Conservation (phyloP, 192 early-diverging fungal genomes). For the Geranomyces michiganensis region DNA sequence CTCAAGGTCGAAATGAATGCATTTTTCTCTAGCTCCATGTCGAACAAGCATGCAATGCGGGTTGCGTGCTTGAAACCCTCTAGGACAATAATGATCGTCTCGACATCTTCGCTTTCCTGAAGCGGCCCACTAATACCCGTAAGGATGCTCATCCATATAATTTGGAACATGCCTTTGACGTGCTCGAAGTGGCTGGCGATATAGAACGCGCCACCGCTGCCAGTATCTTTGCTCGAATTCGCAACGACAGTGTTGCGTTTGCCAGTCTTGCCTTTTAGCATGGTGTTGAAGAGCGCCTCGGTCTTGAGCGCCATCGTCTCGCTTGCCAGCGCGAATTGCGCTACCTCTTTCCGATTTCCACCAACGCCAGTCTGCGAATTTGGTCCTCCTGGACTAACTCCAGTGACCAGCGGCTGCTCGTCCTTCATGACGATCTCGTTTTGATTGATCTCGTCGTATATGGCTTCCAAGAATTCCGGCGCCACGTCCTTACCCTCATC, state of each 20-base stretch:
- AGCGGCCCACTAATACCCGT: slow-evolving; percentile 80
- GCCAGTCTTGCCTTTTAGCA: slow-evolving; percentile 42
- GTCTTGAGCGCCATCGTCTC: slow-evolving; percentile 56
- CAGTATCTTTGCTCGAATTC: slow-evolving; percentile 5
- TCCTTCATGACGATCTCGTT: slow-evolving; percentile 96
- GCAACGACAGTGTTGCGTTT: not conserved
- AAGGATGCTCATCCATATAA: slow-evolving; percentile 85
- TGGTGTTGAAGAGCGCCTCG: slow-evolving; percentile 51
- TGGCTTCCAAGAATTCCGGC: slow-evolving; percentile 62
- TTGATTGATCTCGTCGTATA: slow-evolving; percentile 80
- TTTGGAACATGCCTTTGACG: slow-evolving; percentile 89
- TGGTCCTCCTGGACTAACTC: slow-evolving; percentile 37
- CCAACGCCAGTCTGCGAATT: slow-evolving; percentile 13
- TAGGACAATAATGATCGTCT: slow-evolving; percentile 58
- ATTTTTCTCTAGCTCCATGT: slow-evolving; percentile 84
- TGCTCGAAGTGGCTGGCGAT: slow-evolving; percentile 78
- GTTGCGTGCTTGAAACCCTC: slow-evolving; percentile 82
- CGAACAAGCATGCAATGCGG: slow-evolving; percentile 84
- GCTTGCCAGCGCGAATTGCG: slow-evolving; percentile 43
- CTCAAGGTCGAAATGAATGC: slow-evolving; percentile 89
- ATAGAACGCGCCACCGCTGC: slow-evolving; percentile 37
- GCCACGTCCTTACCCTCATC: slow-evolving; percentile 83
- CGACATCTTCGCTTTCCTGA: slow-evolving; percentile 79
- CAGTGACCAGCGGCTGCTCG: slow-evolving; percentile 58
- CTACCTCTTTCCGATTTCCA: slow-evolving; percentile 36